phyloP scores from a whole-genome alignment of 2,329 filamentous ascomycete species.

The Alternaria solani region DNA sequence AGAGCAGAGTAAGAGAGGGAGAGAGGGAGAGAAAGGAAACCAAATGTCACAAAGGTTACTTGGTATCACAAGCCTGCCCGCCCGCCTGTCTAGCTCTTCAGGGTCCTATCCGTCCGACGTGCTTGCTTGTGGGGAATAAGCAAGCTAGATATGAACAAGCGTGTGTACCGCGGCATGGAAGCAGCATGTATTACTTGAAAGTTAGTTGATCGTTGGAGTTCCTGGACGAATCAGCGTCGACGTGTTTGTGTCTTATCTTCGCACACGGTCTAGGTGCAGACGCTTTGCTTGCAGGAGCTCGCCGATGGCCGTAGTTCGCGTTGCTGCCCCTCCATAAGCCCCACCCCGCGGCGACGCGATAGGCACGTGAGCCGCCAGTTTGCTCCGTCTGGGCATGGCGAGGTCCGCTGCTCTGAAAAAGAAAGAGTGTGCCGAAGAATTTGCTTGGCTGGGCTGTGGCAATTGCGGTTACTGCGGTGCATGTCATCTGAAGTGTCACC shows the following conservation, averaged over 20 bases:
- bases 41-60: neutral
- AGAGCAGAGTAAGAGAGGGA: neutral
- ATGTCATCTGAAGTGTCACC: neutral
- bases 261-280: conserved; percentile 15
- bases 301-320: conserved; percentile 33
- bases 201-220: conserved; percentile 3
- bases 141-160: conserved; percentile 21
- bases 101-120: neutral
- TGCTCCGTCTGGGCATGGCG: conserved; percentile 2
- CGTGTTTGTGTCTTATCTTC: conserved; percentile 26
- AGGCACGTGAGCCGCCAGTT: conserved; percentile 13
- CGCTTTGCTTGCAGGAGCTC: conserved; percentile 35
- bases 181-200: conserved; percentile 3
- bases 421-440: neutral
- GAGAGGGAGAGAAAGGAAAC: neutral
- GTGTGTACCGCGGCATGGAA: conserved; percentile 11
- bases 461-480: neutral
- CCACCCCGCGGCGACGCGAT: conserved; percentile 7
- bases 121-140: conserved; percentile 25
- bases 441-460: neutral
- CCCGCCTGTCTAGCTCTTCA: conserved; percentile 8
- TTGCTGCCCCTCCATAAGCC: conserved; percentile 19
- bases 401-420: conserved; percentile 4
- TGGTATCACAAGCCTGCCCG: neutral
- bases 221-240: conserved; percentile 25